These are phyloP conservation scores for Podila minutissima DNA, from an alignment of 192 early-diverging fungal species.

Conservation along the genomic window DNA sequence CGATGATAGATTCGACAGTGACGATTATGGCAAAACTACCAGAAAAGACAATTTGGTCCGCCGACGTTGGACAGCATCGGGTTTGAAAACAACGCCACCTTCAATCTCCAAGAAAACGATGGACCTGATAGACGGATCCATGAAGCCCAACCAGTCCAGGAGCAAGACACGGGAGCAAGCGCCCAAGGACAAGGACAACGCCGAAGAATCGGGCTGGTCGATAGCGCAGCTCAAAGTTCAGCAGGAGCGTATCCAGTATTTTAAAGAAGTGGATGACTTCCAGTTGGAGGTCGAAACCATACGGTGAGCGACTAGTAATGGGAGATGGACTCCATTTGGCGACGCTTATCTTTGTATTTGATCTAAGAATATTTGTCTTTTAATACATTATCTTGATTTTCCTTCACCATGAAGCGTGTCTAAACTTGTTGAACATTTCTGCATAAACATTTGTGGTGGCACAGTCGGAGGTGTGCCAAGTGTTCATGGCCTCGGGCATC, in stretches of 20 bases:
- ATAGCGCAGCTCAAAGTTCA: constrained; percentile 13
- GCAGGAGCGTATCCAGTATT: constrained; percentile 30
- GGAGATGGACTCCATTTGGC: no score
- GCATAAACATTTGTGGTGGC: constrained; percentile 36
- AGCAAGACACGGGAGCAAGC: not conserved
- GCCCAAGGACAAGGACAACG: not conserved
- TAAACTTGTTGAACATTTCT: constrained; percentile 37
- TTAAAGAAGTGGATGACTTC: constrained; percentile 36
- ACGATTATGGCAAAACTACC: no score
- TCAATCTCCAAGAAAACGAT: no score
- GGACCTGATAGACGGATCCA: constrained; percentile 3
- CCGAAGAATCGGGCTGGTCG: constrained; percentile 14
- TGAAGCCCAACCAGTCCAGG: not conserved
- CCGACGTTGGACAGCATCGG: no score
- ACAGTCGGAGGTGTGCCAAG: constrained; percentile 63
- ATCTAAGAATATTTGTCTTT: not conserved
- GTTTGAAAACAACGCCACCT: no score
- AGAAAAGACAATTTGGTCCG: no score
- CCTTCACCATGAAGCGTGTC: constrained; percentile 21
- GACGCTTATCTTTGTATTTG: not conserved
- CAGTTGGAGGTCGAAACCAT: constrained; percentile 30
- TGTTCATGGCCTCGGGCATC: constrained; percentile 69
- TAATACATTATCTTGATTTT: not conserved
- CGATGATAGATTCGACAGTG: no score
- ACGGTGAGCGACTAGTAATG: not conserved